Percentiles rank a stretch among this genome's conserved stretches.
These are phyloP conservation scores for Calycina herbarum DNA, from an alignment of 2,329 filamentous ascomycete genomes.

Conservation along the genomic window DNA sequence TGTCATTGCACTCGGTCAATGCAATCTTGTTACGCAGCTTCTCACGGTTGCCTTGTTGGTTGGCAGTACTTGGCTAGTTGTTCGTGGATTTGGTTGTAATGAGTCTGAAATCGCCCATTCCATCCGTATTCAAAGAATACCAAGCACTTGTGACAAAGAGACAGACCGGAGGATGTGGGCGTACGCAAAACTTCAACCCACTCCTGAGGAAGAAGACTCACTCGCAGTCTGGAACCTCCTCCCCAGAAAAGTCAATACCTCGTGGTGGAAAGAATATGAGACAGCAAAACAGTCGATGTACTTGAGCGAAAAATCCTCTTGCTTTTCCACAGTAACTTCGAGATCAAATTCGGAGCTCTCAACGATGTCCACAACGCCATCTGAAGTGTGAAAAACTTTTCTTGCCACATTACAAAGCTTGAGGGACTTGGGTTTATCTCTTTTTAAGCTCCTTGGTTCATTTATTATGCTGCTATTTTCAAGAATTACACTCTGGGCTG, in stretches of 20 bases:
- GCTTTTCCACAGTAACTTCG: background rate
- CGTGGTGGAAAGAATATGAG: constrained; percentile 1
- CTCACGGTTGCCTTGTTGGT: background rate
- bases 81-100: background rate
- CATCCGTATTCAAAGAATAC: background rate
- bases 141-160: background rate
- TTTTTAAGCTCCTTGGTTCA: too few species aligned
- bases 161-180: background rate
- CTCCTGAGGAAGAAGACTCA: background rate
- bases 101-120: background rate
- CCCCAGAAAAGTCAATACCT: background rate
- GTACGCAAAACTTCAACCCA: background rate
- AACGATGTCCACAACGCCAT: background rate
- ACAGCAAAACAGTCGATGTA: background rate
- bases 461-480: too few species aligned
- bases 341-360: background rate
- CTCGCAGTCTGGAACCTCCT: constrained; percentile 1
- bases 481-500: too few species aligned
- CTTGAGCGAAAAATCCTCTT: background rate
- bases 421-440: too few species aligned
- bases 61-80: background rate
- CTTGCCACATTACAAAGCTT: background rate
- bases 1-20: background rate
- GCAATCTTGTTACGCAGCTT: background rate
- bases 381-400: background rate